Evolutionary conservation across 495 filamentous ascomycete species (phyloP), one percentile per base, ranked within the genome.

Genomic region (Penicillium waksmanii): DNA sequence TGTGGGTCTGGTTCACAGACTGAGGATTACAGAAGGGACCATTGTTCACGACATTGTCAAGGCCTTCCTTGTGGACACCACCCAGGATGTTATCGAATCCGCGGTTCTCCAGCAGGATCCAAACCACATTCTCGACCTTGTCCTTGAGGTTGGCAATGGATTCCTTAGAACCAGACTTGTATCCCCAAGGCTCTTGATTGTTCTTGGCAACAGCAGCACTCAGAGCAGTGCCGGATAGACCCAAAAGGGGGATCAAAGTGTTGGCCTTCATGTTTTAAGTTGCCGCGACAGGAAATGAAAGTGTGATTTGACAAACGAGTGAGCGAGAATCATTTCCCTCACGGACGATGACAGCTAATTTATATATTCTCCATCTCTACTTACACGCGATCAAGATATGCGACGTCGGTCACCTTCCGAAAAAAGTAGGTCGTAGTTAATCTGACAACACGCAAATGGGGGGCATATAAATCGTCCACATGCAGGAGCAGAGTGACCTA

Each of bases 61-160:
- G 58, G 1, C 75, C 76, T 33, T 74, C 64, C 36, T 61, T 68
- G 51, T 76, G 73, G 38, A 78, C 48, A 62, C 76, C 75, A 44
- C 68, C 73, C 54, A 80, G 65, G 36, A 81, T 67, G 66, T 79
- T 81, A 66, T 81, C 78, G 43, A 76, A 72, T 13, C 71, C 76
- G 55, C 77, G 77, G 66, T 80, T 80, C 61, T 80, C 77, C 70
- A 78, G 67, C 47, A 76, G 57, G 27, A 80, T 66, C 61, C 73
- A 70, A 56, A 80, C 77, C 33, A 80, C 77, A 61, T 79, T 79
- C 69, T 80, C 76, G 62, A 80, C 69, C 60, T 80, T 77, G 57
- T 73, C 64, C 58, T 74, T 79, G 65, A 77, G 55, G 66, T 76
- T 76, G 56, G 66, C 57, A 61, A 76, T 65, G 34, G 73, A 70